These are phyloP conservation scores for Microsporum audouinii DNA, from an alignment of 2,329 filamentous ascomycete species.

Conservation along the genomic window DNA sequence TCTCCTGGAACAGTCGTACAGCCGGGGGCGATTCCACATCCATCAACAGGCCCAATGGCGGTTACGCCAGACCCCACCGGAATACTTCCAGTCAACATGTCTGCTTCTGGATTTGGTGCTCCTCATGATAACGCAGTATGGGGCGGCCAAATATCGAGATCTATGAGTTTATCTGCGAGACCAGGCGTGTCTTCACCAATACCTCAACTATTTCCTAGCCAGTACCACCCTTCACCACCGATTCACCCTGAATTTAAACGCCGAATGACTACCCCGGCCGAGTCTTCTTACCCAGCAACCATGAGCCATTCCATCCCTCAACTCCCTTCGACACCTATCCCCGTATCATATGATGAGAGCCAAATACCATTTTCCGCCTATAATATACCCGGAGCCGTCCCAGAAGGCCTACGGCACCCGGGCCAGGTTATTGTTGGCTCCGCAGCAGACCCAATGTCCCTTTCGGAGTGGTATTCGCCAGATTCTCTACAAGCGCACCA, in stretches of 20 bases:
- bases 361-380: conserved; percentile 3
- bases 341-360: background rate
- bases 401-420: background rate
- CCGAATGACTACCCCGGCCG: conserved; percentile 3
- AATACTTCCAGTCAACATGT: conserved; percentile 6
- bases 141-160: background rate
- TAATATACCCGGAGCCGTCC: background rate
- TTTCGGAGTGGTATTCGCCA: conserved; percentile 9
- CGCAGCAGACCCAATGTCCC: conserved; percentile 5
- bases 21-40: conserved; percentile 6
- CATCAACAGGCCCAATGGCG: conserved; percentile 6
- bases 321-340: background rate
- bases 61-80: conserved; percentile 2
- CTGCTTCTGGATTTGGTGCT: background rate
- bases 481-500: conserved; percentile 7
- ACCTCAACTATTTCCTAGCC: background rate
- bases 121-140: conserved; percentile 2
- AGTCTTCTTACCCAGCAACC: background rate
- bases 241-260: conserved; percentile 7
- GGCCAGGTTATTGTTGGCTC: conserved; percentile 1
- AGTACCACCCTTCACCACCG: conserved; percentile 3
- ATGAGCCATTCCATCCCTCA: conserved; percentile 4
- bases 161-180: conserved; percentile 2
- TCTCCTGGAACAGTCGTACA: conserved; percentile 4
- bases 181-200: background rate